Conservation (phyloP, 306 rosid genomes). For the Astragalus membranaceus region DNA sequence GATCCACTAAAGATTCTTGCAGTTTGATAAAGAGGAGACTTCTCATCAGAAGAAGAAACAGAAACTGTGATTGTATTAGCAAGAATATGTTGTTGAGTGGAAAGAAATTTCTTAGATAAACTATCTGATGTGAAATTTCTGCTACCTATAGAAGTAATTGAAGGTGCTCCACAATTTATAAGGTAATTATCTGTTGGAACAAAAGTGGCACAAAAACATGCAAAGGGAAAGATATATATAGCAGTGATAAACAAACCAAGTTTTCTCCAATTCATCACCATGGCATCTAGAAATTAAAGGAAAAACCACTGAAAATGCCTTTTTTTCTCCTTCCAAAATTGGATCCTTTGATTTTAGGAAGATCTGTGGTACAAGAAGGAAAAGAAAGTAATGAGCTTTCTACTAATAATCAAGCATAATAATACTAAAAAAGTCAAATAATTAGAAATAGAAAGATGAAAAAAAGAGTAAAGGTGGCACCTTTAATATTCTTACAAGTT, state of each 20-base stretch:
- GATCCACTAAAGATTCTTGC: slow-evolving; percentile 63
- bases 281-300: slow-evolving; percentile 4
- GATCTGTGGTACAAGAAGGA: slow-evolving; percentile 5
- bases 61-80: slow-evolving; percentile 35
- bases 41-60: slow-evolving; percentile 30
- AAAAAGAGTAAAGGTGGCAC: slow-evolving; percentile 22
- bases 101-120: slow-evolving; percentile 40
- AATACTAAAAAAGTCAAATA: slow-evolving; percentile 1
- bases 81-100: slow-evolving; percentile 50
- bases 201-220: slow-evolving; percentile 38
- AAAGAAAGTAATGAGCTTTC: background rate
- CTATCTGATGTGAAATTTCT: slow-evolving; percentile 58
- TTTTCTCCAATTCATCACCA: slow-evolving; percentile 37
- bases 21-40: slow-evolving; percentile 50
- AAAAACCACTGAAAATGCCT: background rate
- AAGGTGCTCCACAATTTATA: slow-evolving; percentile 70
- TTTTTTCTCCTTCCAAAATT: background rate
- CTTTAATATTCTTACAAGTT: slow-evolving; percentile 15
- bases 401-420: background rate
- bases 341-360: too few species aligned
- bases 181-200: slow-evolving; percentile 58
- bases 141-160: slow-evolving; percentile 40
- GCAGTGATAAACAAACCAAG: slow-evolving; percentile 36
- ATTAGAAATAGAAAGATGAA: background rate
- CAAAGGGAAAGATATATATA: slow-evolving; percentile 25